Conservation (phyloP, 1,139 yeast genomes). For the Tardiomyces depauwii region DNA sequence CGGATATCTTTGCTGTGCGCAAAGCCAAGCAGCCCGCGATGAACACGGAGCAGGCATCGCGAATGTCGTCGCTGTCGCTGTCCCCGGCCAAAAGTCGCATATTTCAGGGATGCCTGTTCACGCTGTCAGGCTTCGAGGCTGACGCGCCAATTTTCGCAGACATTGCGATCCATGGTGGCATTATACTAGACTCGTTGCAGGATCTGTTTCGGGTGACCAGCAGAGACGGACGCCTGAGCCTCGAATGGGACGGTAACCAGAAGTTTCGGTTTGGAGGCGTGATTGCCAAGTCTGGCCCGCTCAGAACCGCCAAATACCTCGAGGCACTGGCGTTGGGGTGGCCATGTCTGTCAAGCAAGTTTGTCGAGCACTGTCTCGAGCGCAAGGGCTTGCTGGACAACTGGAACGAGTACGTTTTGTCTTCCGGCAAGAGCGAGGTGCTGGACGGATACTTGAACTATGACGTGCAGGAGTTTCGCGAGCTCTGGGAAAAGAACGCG, state of each 20-base stretch:
- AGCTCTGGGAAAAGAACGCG: conserved; percentile 13
- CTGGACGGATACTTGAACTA: conserved; percentile 18
- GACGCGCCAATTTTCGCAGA: conserved; percentile 25
- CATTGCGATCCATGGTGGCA: conserved; percentile 44
- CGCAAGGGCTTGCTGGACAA: conserved; percentile 19
- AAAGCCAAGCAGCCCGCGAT: neutral
- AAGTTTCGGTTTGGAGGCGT: conserved; percentile 46
- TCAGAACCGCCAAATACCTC: conserved; percentile 37
- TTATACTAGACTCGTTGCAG: conserved; percentile 35
- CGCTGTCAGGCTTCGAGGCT: conserved; percentile 30
- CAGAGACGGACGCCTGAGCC: conserved; percentile 1
- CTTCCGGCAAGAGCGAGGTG: conserved; percentile 53
- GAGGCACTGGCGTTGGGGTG: conserved; percentile 81
- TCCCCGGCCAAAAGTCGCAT: conserved; percentile 11
- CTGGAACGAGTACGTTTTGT: conserved; percentile 51
- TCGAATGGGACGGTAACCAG: conserved; percentile 9
- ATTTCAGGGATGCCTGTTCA: conserved; percentile 33
- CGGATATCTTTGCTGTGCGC: neutral
- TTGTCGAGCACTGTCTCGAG: conserved; percentile 42
- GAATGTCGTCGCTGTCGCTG: neutral
- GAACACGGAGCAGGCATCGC: neutral
- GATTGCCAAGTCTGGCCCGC: conserved; percentile 56
- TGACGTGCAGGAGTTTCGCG: conserved; percentile 13
- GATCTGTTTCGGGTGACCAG: conserved; percentile 18
- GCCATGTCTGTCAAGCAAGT: conserved; percentile 66